Conservation (phyloP, 768 basidiomycete species). For the Porpolomopsis calyptriformis region DNA sequence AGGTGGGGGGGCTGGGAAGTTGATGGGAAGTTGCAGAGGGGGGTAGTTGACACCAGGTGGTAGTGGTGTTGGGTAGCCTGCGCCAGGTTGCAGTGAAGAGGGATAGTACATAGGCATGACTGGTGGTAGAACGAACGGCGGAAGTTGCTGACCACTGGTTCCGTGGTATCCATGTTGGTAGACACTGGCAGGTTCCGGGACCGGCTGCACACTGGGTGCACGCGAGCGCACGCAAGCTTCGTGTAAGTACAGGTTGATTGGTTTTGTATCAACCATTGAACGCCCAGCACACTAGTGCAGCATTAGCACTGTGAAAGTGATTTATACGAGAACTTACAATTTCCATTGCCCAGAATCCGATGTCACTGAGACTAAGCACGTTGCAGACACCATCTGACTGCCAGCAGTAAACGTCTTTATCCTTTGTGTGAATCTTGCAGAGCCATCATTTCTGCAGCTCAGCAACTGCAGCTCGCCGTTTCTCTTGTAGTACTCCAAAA, state of each 20-base stretch:
- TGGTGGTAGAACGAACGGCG: background rate
- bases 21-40: too few species aligned
- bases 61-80: background rate
- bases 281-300: background rate
- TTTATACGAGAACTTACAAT: background rate
- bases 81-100: background rate
- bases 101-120: background rate
- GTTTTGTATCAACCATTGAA: background rate
- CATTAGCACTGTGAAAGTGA: background rate
- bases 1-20: background rate
- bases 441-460: background rate
- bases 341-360: constrained; percentile 3
- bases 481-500: background rate
- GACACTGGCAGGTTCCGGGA: background rate
- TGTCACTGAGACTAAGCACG: background rate
- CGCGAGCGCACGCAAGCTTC: background rate
- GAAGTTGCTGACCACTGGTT: background rate
- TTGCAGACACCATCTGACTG: constrained; percentile 1
- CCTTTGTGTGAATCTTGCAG: background rate
- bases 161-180: background rate
- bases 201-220: background rate
- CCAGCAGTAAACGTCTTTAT: constrained; percentile 4
- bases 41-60: too few species aligned
- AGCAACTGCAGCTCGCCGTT: background rate
- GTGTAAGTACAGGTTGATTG: background rate